phyloP scores from a whole-genome alignment of 768 basidiomycete genomes.

The Tylopilus balloui region DNA sequence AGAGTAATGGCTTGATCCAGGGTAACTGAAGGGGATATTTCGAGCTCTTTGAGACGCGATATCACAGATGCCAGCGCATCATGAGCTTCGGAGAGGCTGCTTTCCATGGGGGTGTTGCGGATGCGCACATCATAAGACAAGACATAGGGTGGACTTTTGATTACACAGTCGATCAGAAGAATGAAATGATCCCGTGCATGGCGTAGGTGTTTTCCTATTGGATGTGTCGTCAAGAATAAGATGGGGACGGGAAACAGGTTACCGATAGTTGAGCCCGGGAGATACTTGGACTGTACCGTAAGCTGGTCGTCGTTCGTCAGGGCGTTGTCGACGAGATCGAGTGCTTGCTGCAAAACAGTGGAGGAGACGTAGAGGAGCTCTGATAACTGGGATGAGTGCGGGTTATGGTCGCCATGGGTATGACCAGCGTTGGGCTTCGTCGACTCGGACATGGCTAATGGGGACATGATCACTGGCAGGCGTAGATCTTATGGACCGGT shows the following conservation, averaged over 20 bases:
- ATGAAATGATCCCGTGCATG: constrained; percentile 83
- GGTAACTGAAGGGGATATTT: constrained; percentile 37
- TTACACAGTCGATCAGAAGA: constrained; percentile 55
- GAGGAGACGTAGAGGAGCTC: constrained; percentile 65
- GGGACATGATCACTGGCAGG: constrained; percentile 7
- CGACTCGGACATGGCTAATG: constrained; percentile 22
- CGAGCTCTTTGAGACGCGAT: constrained; percentile 48
- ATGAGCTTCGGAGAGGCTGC: constrained; percentile 53
- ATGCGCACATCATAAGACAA: constrained; percentile 73
- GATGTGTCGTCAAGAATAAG: background rate
- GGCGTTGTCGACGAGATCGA: constrained; percentile 64
- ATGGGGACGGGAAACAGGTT: constrained; percentile 9
- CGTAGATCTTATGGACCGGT: background rate
- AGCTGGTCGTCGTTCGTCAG: constrained; percentile 69
- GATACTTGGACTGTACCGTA: constrained; percentile 58
- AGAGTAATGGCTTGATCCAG: constrained; percentile 61
- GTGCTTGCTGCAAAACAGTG: constrained; percentile 65
- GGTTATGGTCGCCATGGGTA: constrained; percentile 2
- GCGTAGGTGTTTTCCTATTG: constrained; percentile 75
- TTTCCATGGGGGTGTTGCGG: constrained; percentile 84
- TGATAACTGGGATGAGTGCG: constrained; percentile 33
- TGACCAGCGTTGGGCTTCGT: background rate
- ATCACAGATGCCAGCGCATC: constrained; percentile 54
- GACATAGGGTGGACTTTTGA: constrained; percentile 43
- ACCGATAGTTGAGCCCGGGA: constrained; percentile 91